Evolutionary conservation across 441 rosid species (phyloP).

Genomic region (Viola pubescens): DNA sequence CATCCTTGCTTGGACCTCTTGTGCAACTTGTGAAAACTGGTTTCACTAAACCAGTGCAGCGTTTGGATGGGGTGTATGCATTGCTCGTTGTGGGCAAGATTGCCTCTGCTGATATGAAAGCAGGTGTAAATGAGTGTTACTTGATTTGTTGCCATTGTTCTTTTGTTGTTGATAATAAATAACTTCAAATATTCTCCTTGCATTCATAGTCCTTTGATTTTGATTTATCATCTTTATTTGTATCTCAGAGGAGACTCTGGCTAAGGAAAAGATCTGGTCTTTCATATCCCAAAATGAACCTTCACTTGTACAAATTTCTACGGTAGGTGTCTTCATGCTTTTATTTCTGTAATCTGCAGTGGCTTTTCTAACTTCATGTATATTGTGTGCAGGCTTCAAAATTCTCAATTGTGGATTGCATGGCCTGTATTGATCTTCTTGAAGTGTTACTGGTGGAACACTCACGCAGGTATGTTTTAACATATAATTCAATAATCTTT

Average conservation of each 20-base stretch:
- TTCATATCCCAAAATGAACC: constrained; percentile 87
- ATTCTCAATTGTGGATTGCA: constrained; percentile 67
- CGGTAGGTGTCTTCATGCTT: constrained; percentile 40
- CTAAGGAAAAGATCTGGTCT: constrained; percentile 91
- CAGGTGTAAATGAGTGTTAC: constrained; percentile 43
- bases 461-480: constrained; percentile 50
- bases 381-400: constrained; percentile 49
- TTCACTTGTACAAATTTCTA: constrained; percentile 54
- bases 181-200: background rate
- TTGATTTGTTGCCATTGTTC: background rate
- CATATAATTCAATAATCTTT: constrained; percentile 7
- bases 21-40: constrained; percentile 91
- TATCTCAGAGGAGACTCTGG: constrained; percentile 72
- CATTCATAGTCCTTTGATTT: constrained; percentile 9
- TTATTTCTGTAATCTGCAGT: constrained; percentile 1
- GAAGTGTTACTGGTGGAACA: constrained; percentile 86
- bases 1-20: constrained; percentile 73
- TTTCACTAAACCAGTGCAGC: constrained; percentile 83
- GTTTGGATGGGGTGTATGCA: constrained; percentile 93
- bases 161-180: background rate
- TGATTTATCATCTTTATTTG: constrained; percentile 13
- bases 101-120: constrained; percentile 81
- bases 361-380: background rate
- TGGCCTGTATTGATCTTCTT: constrained; percentile 73
- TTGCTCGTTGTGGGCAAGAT: constrained; percentile 70